Base-by-base conservation (phyloP, 2,329 filamentous ascomycete genomes). In the Ceratocystis eucalypticola region DNA sequence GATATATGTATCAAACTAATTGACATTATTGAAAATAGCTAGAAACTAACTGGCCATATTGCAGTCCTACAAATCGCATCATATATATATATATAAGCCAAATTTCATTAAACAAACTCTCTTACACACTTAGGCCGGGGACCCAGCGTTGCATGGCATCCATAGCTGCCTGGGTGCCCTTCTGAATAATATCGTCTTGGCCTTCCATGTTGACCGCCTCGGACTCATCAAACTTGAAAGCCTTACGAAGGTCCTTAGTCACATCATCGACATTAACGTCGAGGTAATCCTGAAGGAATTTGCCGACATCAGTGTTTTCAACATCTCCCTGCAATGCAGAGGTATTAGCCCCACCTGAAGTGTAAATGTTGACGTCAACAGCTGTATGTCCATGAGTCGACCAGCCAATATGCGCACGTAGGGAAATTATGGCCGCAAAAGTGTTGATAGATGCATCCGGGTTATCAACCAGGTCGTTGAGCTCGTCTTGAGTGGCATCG, bases 281-380 rank as follows among this genome's bases (percentile, higher is more conserved):
- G 0, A 99, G 82, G 72, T 94, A 99, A 7, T 85, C 78, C 6
- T 84, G 79, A 67, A 99, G 76, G 74, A 96, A 99, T 57, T 82
- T 79, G 44, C 94, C 94, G 0, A 99, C 82, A 30, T 97, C 91
- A 0, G 87, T 97, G 74, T 99, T 99, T 79, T 99, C 94, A 65
- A 95, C 87, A 74, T 97, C 97, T 6, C 93, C 93, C 2, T 84
- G 78, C 5, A 96, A 80, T 15, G 81, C 79, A 55, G 83, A 80
- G 0, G 86, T 83, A 46, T 83, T 80, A 0, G 83, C 80, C 2
- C 89, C 86, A 59, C 81, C 80, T 0, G 88, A 92, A 64, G 89
- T 88, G 77, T 97, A 99, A 70, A 99, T 90, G 75, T 99, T 99
- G 62, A 99, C 94, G 74, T 99, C 94, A 6, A 94, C 91, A 64